Conservation (phyloP, 441 rosid species). For the Gossypium davidsonii region DNA sequence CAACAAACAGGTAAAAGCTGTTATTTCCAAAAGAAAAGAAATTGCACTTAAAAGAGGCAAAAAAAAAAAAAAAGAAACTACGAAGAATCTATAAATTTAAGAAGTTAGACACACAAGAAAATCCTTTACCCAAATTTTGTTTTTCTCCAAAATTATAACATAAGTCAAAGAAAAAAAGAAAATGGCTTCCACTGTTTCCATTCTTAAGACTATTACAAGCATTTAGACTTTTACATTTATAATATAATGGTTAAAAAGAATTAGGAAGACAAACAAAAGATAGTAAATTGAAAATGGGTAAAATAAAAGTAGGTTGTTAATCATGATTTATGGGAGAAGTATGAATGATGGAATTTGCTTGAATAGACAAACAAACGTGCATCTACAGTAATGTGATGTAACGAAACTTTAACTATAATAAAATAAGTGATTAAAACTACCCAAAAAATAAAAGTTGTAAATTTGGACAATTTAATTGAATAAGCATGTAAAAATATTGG, state of each 20-base stretch:
- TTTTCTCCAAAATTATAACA: background rate
- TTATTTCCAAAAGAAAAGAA: background rate
- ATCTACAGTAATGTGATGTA: background rate
- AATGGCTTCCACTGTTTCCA: background rate
- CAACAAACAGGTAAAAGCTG: background rate
- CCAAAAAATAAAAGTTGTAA: too few species aligned
- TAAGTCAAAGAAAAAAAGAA: background rate
- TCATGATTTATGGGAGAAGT: background rate
- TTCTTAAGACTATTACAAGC: background rate
- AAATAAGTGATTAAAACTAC: background rate
- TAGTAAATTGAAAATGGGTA: background rate
- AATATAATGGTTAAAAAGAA: background rate
- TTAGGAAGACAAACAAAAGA: background rate
- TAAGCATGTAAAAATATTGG: background rate
- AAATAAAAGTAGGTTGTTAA: background rate
- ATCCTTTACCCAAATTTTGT: background rate
- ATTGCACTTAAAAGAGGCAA: too few species aligned
- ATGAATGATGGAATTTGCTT: background rate
- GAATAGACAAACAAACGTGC: conserved; percentile 6
- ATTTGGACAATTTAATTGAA: background rate
- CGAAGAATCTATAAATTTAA: background rate
- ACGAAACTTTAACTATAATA: background rate
- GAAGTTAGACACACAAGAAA: background rate
- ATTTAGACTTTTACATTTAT: background rate
- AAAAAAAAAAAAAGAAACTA: background rate